Percentiles rank a stretch among this genome's conserved stretches.
Conservation (phyloP, 495 filamentous ascomycete species). For the Xylaria palmicola region DNA sequence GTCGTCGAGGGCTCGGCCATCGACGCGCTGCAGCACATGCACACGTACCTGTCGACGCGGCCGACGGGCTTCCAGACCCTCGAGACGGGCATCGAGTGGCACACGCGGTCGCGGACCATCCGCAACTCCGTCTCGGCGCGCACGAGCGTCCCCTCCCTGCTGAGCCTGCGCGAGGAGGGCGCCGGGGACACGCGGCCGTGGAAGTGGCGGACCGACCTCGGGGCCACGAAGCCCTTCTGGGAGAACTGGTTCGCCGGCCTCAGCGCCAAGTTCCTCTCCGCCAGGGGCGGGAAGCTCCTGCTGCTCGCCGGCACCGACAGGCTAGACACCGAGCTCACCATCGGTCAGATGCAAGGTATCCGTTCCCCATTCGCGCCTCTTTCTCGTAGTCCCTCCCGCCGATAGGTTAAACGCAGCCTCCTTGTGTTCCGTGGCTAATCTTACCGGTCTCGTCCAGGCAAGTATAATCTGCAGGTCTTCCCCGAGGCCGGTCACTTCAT, state of each 20-base stretch:
- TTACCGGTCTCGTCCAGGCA: slow-evolving; percentile 55
- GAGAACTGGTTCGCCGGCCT: slow-evolving; percentile 88
- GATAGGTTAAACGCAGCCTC: not conserved
- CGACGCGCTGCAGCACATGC: slow-evolving; percentile 94
- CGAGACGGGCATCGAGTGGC: slow-evolving; percentile 86
- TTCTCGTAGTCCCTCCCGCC: not conserved
- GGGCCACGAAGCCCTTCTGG: slow-evolving; percentile 87
- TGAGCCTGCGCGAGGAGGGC: slow-evolving; percentile 47
- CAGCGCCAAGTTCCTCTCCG: slow-evolving; percentile 82
- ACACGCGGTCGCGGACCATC: slow-evolving; percentile 85
- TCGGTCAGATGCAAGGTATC: slow-evolving; percentile 94
- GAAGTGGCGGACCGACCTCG: slow-evolving; percentile 85
- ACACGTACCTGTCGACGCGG: slow-evolving; percentile 81
- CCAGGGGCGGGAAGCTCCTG: slow-evolving; percentile 83
- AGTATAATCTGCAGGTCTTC: slow-evolving; percentile 93
- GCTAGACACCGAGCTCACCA: slow-evolving; percentile 91
- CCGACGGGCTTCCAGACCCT: slow-evolving; percentile 74
- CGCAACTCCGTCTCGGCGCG: slow-evolving; percentile 77
- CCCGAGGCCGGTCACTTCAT: slow-evolving; percentile 96
- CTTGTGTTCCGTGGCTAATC: not conserved
- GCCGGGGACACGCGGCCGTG: slow-evolving; percentile 52
- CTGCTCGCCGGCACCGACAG: slow-evolving; percentile 92
- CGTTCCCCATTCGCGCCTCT: not conserved
- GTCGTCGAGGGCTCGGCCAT: slow-evolving; percentile 87
- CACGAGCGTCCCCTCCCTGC: slow-evolving; percentile 81